Evolutionary conservation across 2,329 filamentous ascomycete genomes (phyloP).

Genomic region (Calycina herbarum): DNA sequence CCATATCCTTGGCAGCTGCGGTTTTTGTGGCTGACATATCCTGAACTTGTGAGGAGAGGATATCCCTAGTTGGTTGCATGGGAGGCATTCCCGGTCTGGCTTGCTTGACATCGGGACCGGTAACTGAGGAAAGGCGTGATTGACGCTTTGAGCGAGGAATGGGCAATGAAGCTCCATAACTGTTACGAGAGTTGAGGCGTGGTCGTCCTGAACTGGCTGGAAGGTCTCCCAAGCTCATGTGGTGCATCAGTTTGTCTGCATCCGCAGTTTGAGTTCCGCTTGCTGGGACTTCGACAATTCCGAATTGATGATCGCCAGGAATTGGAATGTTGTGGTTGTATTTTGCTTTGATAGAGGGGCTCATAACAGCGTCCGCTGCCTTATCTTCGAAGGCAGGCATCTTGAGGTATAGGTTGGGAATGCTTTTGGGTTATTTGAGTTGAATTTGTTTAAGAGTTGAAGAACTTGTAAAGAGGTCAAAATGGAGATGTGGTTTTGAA

Average conservation of each 20-base stretch:
- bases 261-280: constrained; percentile 68
- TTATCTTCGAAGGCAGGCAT: constrained; percentile 63
- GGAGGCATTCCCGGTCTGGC: constrained; percentile 57
- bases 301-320: constrained; percentile 44
- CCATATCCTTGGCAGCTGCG: constrained; percentile 72
- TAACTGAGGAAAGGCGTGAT: constrained; percentile 65
- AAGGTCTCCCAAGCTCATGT: constrained; percentile 61
- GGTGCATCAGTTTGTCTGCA: constrained; percentile 70
- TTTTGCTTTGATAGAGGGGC: constrained; percentile 19
- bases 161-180: constrained; percentile 70
- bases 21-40: constrained; percentile 67
- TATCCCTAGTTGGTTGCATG: constrained; percentile 62
- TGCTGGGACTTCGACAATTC: constrained; percentile 67
- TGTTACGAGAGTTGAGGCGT: constrained; percentile 70
- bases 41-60: constrained; percentile 70
- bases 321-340: constrained; percentile 38
- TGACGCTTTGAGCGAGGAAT: constrained; percentile 71
- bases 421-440: not conserved
- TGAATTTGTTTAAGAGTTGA: not conserved
- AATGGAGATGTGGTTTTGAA: not conserved
- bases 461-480: constrained; percentile 11
- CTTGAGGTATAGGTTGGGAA: constrained; percentile 35
- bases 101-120: constrained; percentile 47
- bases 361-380: constrained; percentile 42
- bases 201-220: not conserved